Evolutionary conservation across 257 asterid genomes (phyloP).

Genomic region (Solanum neorickii): DNA sequence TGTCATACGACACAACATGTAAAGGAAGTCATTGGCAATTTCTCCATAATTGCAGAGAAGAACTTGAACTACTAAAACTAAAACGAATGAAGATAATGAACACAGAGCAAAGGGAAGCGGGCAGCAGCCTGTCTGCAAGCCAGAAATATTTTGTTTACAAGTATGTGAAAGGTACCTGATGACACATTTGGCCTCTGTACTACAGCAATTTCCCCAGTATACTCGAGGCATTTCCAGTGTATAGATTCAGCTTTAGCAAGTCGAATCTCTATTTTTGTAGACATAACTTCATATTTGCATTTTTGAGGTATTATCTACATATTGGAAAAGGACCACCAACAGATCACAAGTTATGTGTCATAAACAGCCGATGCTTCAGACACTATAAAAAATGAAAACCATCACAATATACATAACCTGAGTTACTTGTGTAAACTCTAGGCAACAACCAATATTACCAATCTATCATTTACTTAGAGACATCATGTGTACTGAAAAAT

Average conservation of each 20-base stretch:
- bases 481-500: neutral
- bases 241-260: conserved; percentile 78
- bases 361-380: neutral
- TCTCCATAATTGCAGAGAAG: neutral
- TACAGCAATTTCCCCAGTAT: conserved; percentile 16
- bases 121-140: neutral
- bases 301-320: neutral
- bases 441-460: neutral
- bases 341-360: neutral
- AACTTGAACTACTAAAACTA: neutral
- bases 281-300: conserved; percentile 30
- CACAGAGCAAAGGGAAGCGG: neutral
- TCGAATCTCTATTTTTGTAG: conserved; percentile 85
- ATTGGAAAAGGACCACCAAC: neutral
- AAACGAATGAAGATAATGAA: neutral
- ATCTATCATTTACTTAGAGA: neutral
- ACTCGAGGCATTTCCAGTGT: conserved; percentile 77
- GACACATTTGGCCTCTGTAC: conserved; percentile 7
- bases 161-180: neutral
- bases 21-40: neutral
- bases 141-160: neutral
- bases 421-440: neutral
- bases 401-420: neutral
- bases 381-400: neutral
- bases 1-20: neutral